Evolutionary conservation across 768 basidiomycete species (phyloP), one percentile per base, ranked within the genome.

Genomic region (Macrolepiota albuminosa): DNA sequence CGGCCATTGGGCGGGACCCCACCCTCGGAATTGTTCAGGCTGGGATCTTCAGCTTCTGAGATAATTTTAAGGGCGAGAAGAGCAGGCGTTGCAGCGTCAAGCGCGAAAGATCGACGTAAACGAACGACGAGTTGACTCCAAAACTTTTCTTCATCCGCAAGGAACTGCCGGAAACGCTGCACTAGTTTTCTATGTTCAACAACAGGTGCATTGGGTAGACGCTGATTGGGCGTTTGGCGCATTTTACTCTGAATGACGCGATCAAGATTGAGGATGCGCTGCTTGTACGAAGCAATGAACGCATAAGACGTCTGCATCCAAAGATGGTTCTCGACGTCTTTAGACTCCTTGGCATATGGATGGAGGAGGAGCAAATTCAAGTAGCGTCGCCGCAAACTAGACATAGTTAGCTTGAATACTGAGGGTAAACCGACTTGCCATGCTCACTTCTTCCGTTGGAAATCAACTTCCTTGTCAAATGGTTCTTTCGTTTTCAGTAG

Each of bases 301-400:
- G 84, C 80, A 73, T 96, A 91, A 40, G 91, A 90, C 0, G 94
- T 95, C 69, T 93, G 89, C 85, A 94, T 91, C 93, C 94, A 96
- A 9, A 96, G 81, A 63, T 89, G 86, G 34, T 82, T 89, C 69
- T 94, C 90, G 45, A 84, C 84, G 74, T 92, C 89, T 69, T 87
- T 86, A 51, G 87, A 85, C 71, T 92, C 89, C 52, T 79, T 82
- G 46, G 88, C 80, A 66, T 81, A 84, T 2, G 90, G 87, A 67
- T 89, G 77, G 24, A 84, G 70, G 63, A 92, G 81, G 21, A 93
- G 79, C 40, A 92, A 77, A 49, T 78, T 82, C 53, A 93, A 77
- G 70, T 91, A 86, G 46, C 82, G 83, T 56, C 84, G 82, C 54
- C 91, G 84, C 58, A 93, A 78, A 69, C 90, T 93, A 64, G 39